These are phyloP conservation scores for Tylopilus sp. DNA, from an alignment of 768 basidiomycete species.

Conservation along the genomic window DNA sequence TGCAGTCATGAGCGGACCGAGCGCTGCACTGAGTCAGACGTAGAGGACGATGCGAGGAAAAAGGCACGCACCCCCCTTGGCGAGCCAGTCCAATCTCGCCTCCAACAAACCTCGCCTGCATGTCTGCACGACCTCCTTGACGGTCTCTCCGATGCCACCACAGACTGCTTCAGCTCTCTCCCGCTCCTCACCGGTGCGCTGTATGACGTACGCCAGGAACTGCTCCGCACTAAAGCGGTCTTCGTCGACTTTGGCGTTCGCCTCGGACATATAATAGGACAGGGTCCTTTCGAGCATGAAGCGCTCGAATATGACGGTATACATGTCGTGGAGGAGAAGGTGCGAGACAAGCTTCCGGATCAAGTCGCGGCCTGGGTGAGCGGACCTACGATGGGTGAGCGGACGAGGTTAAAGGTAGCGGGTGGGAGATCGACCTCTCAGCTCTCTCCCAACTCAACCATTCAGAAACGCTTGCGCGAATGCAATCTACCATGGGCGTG, in stretches of 20 bases:
- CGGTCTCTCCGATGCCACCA: conserved; percentile 42
- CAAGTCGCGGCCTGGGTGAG: conserved; percentile 37
- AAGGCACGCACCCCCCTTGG: conserved; percentile 36
- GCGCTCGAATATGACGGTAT: conserved; percentile 52
- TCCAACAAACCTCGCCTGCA: conserved; percentile 53
- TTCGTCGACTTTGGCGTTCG: conserved; percentile 34
- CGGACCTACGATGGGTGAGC: conserved; percentile 28
- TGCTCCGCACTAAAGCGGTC: conserved; percentile 37
- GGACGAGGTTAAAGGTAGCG: neutral
- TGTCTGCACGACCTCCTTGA: conserved; percentile 46
- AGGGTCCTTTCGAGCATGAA: conserved; percentile 49
- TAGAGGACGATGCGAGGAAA: conserved; percentile 32
- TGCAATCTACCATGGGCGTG: conserved; percentile 37
- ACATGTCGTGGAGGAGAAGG: conserved; percentile 55
- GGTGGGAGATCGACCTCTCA: conserved; percentile 26
- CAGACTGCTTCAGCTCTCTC: conserved; percentile 51
- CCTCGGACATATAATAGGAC: conserved; percentile 54
- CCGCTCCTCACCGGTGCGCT: conserved; percentile 54
- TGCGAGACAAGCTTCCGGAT: conserved; percentile 54
- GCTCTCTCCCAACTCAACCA: conserved; percentile 59
- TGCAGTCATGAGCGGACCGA: conserved; percentile 49
- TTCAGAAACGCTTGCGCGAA: conserved; percentile 43
- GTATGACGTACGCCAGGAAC: conserved; percentile 51
- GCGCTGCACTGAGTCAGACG: conserved; percentile 36
- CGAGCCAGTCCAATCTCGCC: conserved; percentile 42